Evolutionary conservation across 148 eudicot species (phyloP), one percentile per base, ranked within the genome.

Genomic region (Agrostemma githago): DNA sequence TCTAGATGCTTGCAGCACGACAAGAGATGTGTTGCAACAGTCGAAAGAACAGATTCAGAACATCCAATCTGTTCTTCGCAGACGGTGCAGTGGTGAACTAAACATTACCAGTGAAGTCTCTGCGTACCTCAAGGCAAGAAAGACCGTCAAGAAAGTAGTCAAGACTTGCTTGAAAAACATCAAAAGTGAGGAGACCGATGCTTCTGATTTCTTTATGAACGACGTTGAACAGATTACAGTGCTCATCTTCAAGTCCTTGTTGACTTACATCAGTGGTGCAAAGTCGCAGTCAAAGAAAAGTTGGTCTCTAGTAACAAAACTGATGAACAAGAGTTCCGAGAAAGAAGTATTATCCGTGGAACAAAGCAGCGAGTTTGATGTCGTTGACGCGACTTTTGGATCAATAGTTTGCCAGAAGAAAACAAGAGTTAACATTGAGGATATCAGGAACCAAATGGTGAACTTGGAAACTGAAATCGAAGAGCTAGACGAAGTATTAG

Each of bases 401-500:
- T 44, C 71, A 21, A 2, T 79, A 11, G 42, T 8, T 20, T 19
- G 54, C 16, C 76, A 80, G 5, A 74, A 54, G 53, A 77, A 66
- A 73, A 48, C 56, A 0, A 58, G 51, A 5, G 61, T 71, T 11
- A 60, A 20, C 5, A 58, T 48, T 1, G 56, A 68, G 16, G 20
- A 68, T 20, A 2, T 68, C n/a, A 44, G 58, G 66, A 62, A 66
- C 46, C 70, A 68, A 17, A 51, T 82, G 74, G 66, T 62, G 39
- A 61, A 58, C 16, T 38, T 83, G 46, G 85, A 77, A 54, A 67
- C 74, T 2, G 51, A 74, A 69, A 76, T 82, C 76, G 71, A 84
- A 73, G 78, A 76, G 37, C 44, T 83, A 5, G 89, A 86, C 53
- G 74, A 78, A 77, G 84, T 48, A 5, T 56, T 88, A n/a, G 84